A percentile compares a stretch with the other conserved stretches of the same genome.
These are phyloP conservation scores for Suhomyces anneliseae DNA, from an alignment of 1,139 yeast genomes.

Conservation along the genomic window DNA sequence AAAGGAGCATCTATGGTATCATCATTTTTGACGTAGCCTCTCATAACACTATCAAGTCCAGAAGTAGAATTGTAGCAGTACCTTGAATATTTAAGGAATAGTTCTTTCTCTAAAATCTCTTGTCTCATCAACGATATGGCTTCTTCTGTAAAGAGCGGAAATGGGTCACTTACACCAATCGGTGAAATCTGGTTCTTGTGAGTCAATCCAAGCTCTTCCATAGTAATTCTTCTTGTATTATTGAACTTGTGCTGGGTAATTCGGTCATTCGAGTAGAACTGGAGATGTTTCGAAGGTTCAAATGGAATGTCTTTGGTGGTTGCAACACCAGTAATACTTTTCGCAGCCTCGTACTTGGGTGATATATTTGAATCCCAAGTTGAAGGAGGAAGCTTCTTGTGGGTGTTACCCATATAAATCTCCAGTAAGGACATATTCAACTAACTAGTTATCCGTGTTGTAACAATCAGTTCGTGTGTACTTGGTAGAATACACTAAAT, in stretches of 20 bases:
- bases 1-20: conserved; percentile 39
- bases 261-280: conserved; percentile 33
- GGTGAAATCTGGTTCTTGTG: conserved; percentile 42
- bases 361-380: conserved; percentile 17
- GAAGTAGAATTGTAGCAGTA: conserved; percentile 38
- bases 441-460: too few species aligned
- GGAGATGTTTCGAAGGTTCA: conserved; percentile 47
- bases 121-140: conserved; percentile 56
- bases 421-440: neutral
- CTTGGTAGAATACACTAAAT: too few species aligned
- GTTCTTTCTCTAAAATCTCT: conserved; percentile 47
- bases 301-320: conserved; percentile 22
- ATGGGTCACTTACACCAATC: conserved; percentile 56
- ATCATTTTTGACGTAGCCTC: conserved; percentile 47
- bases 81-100: conserved; percentile 46
- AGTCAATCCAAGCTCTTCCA: conserved; percentile 47
- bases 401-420: conserved; percentile 23
- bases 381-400: conserved; percentile 20
- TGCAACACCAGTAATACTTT: conserved; percentile 9
- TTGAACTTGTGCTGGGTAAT: conserved; percentile 26
- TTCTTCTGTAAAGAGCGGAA: conserved; percentile 57
- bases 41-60: conserved; percentile 46
- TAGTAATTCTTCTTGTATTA: conserved; percentile 43
- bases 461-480: too few species aligned
- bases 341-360: conserved; percentile 12